These are phyloP conservation scores for Penicillium pulvis DNA, from an alignment of 495 filamentous ascomycete genomes.

Conservation along the genomic window DNA sequence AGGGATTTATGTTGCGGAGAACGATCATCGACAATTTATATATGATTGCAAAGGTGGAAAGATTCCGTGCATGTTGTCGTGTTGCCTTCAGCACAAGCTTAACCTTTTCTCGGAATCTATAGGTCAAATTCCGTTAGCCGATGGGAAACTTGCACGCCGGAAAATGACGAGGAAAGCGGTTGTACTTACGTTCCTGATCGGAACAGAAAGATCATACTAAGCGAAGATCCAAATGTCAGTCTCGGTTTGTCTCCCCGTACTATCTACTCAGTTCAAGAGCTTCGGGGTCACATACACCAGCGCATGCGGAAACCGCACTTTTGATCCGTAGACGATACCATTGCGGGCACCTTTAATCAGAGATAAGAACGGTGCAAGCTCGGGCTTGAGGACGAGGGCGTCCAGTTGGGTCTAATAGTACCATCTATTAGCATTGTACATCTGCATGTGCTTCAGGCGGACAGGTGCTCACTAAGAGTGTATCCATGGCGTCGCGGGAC, in stretches of 20 bases:
- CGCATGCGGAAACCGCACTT: constrained; percentile 98
- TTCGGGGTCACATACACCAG: constrained; percentile 65
- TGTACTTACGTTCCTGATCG: constrained; percentile 75
- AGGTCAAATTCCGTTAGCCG: constrained; percentile 9
- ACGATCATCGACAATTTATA: constrained; percentile 82
- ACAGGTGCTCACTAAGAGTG: constrained; percentile 36
- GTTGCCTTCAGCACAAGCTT: constrained; percentile 81
- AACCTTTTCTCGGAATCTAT: constrained; percentile 74
- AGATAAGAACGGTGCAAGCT: constrained; percentile 77
- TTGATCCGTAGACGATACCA: constrained; percentile 94
- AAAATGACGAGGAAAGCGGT: neutral
- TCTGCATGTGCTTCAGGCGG: constrained; percentile 15
- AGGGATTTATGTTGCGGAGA: constrained; percentile 62
- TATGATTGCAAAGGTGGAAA: constrained; percentile 83
- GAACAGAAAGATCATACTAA: constrained; percentile 91
- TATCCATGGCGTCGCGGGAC: constrained; percentile 43
- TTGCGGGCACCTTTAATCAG: constrained; percentile 91
- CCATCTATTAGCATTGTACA: constrained; percentile 8
- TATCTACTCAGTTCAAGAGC: constrained; percentile 4
- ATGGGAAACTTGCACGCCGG: constrained; percentile 6
- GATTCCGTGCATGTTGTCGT: constrained; percentile 85
- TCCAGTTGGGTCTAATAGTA: constrained; percentile 52
- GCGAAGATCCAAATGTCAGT: neutral
- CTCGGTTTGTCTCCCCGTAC: neutral
- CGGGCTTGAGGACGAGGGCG: constrained; percentile 74